These are phyloP conservation scores for Ramularia endophylla DNA, from an alignment of 2,329 filamentous ascomycete species.

Conservation along the genomic window DNA sequence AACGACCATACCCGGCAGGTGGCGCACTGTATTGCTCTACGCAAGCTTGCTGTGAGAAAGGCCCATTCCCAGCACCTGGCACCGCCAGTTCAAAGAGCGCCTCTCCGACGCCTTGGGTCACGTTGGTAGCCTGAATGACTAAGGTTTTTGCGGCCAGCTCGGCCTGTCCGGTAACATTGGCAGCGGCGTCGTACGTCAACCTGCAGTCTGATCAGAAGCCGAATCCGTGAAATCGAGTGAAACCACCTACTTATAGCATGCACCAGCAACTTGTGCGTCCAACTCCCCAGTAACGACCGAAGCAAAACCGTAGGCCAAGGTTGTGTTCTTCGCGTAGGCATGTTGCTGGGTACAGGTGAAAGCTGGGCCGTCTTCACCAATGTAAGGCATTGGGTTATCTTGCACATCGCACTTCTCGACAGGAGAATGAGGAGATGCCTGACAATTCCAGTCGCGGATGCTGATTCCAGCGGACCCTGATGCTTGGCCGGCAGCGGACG, in stretches of 20 bases:
- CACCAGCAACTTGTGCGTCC: constrained; percentile 60
- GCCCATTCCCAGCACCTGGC: constrained; percentile 50
- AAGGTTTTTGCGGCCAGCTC: constrained; percentile 41
- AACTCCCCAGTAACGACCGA: constrained; percentile 50
- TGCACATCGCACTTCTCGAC: no score
- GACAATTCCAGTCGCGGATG: no score
- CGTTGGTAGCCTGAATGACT: constrained; percentile 60
- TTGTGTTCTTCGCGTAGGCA: constrained; percentile 56
- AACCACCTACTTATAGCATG: constrained; percentile 49
- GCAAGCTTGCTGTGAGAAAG: constrained; percentile 26
- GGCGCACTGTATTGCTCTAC: constrained; percentile 34
- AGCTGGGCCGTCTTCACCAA: constrained; percentile 48
- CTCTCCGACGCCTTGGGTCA: constrained; percentile 49
- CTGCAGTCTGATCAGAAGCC: constrained; percentile 50
- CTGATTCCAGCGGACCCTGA: no score
- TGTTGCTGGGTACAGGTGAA: constrained; percentile 58
- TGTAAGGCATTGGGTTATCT: no score
- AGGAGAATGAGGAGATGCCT: no score
- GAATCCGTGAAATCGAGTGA: constrained; percentile 45
- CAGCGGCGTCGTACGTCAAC: constrained; percentile 23
- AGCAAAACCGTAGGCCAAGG: constrained; percentile 58
- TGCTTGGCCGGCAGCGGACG: no score
- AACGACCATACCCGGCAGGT: constrained; percentile 7
- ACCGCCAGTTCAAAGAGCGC: constrained; percentile 56
- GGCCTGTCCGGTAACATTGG: no score